A percentile compares a stretch with the other conserved stretches of the same genome.
phyloP scores from a whole-genome alignment of 1,284 basidiomycete genomes.

The Ceratobasidium sp. region DNA sequence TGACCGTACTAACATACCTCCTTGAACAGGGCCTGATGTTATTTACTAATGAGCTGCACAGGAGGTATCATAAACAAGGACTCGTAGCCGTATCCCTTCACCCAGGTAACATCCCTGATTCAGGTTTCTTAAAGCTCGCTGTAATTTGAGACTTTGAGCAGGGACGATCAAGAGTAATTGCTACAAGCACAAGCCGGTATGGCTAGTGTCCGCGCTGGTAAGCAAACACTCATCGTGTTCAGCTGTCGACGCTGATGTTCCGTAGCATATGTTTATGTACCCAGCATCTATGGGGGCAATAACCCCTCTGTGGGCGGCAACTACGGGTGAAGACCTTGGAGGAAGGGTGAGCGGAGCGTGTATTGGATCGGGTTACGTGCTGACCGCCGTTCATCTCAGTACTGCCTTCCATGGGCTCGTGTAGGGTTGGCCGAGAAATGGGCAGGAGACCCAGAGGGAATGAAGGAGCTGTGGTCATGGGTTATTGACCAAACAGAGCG shows the following conservation, averaged over 20 bases:
- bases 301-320: slow-evolving; percentile 42
- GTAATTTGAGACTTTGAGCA: neutral
- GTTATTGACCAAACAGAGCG: slow-evolving; percentile 33
- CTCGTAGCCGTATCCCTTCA: slow-evolving; percentile 47
- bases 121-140: neutral
- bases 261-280: slow-evolving; percentile 41
- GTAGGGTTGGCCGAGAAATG: slow-evolving; percentile 33
- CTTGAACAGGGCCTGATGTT: slow-evolving; percentile 42
- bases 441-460: slow-evolving; percentile 40
- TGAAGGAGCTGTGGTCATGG: slow-evolving; percentile 42
- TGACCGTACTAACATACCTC: neutral
- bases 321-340: slow-evolving; percentile 33
- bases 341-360: slow-evolving; percentile 32
- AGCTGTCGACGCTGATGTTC: neutral
- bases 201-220: slow-evolving; percentile 25
- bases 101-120: slow-evolving; percentile 40
- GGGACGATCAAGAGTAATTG: slow-evolving; percentile 31
- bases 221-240: neutral
- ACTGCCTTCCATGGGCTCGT: slow-evolving; percentile 37
- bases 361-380: neutral
- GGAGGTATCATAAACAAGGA: slow-evolving; percentile 48
- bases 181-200: slow-evolving; percentile 30
- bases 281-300: slow-evolving; percentile 41
- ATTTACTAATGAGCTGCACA: slow-evolving; percentile 47
- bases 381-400: slow-evolving; percentile 9